phyloP scores from a whole-genome alignment of 345 rosid genomes.

The Microthlaspi erraticum region DNA sequence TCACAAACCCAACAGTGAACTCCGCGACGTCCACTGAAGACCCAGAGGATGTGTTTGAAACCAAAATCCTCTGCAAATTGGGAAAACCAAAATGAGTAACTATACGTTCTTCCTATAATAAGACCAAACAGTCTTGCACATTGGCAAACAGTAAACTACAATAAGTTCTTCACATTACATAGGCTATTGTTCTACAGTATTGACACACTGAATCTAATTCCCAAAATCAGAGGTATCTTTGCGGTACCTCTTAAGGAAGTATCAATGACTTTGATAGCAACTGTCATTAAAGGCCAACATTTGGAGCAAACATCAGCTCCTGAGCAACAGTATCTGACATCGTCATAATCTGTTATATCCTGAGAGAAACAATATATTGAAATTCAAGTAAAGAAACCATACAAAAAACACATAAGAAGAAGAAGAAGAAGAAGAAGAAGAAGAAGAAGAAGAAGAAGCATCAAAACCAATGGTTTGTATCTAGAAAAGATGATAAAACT shows the following conservation, averaged over 20 bases:
- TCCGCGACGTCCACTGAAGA: constrained; percentile 93
- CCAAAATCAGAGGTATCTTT: not conserved
- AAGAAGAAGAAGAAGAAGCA: too few relatives aligned
- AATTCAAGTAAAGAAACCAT: too few relatives aligned
- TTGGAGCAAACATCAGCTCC: too few relatives aligned
- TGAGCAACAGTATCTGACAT: constrained; percentile 78
- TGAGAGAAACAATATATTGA: too few relatives aligned
- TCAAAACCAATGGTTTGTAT: too few relatives aligned
- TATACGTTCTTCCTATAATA: too few relatives aligned
- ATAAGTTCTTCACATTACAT: not conserved
- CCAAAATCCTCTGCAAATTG: constrained; percentile 87
- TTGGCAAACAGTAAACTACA: constrained; percentile 4
- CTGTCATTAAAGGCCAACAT: constrained; percentile 94
- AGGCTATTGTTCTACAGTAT: too few relatives aligned
- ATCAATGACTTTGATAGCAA: constrained; percentile 86
- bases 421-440: too few relatives aligned
- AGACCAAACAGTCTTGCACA: constrained; percentile 9
- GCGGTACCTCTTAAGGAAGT: constrained; percentile 76
- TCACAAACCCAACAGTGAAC: constrained; percentile 99
- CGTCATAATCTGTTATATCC: constrained; percentile 93
- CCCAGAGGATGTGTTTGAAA: constrained; percentile 93
- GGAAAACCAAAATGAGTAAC: constrained; percentile 12
- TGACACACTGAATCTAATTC: not conserved
- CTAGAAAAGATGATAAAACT: too few relatives aligned
- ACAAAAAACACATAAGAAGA: too few relatives aligned